Percentiles rank a stretch among this genome's conserved stretches.
These are phyloP conservation scores for Scheffersomyces stipitis DNA, from an alignment of 805 yeast genomes.

Conservation along the genomic window DNA sequence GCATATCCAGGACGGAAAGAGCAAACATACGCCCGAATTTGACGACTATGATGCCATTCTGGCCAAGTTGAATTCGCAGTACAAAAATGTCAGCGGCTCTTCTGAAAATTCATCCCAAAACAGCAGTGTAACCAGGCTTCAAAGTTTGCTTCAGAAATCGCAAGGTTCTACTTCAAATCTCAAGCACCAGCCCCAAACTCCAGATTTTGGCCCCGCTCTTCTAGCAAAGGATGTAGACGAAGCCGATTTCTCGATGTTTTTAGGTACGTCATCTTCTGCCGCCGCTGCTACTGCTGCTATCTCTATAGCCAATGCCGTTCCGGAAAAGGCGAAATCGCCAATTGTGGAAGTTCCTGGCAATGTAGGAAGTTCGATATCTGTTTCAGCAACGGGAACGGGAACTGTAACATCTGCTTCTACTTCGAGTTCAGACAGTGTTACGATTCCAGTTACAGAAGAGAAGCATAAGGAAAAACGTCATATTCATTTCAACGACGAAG, in stretches of 20 bases:
- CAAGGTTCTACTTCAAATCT: neutral
- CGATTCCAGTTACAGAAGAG: neutral
- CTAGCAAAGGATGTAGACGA: neutral
- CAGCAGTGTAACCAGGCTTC: slow-evolving; percentile 14
- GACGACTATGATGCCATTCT: slow-evolving; percentile 45
- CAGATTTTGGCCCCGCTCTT: neutral
- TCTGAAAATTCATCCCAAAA: neutral
- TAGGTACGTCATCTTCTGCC: neutral
- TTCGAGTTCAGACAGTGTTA: neutral
- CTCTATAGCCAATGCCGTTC: neutral
- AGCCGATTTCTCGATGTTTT: neutral
- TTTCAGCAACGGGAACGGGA: neutral
- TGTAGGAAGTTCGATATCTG: neutral
- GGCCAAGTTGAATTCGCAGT: slow-evolving; percentile 43
- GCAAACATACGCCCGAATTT: slow-evolving; percentile 36
- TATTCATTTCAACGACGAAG: slow-evolving; percentile 92
- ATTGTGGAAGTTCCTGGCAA: neutral
- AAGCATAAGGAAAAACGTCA: slow-evolving; percentile 50
- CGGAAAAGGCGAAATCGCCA: neutral
- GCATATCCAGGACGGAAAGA: slow-evolving; percentile 8
- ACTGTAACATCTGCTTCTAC: neutral
- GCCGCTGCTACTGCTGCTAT: neutral
- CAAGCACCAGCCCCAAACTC: neutral
- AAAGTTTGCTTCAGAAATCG: slow-evolving; percentile 8
- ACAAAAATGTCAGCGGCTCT: slow-evolving; percentile 11